phyloP scores from a whole-genome alignment of 2,329 filamentous ascomycete genomes.

The Alternaria triticina region DNA sequence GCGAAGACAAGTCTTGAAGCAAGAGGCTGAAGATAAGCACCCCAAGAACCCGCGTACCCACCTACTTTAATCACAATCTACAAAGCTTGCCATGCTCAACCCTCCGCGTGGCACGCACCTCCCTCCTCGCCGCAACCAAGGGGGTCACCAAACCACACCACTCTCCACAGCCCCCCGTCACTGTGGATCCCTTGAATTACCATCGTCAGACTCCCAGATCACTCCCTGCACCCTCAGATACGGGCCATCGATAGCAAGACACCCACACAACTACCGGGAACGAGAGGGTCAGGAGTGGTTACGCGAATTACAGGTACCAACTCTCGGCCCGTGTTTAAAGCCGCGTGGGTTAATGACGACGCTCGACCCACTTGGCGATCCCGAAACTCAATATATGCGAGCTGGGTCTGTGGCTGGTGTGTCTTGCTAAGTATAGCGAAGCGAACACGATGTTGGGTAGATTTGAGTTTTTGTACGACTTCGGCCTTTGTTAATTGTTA shows the following conservation, averaged over 20 bases:
- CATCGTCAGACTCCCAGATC: neutral
- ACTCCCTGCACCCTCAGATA: neutral
- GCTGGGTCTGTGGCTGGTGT: neutral
- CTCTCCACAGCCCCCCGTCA: neutral
- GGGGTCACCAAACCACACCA: neutral
- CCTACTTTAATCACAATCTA: neutral
- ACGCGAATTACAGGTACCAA: neutral
- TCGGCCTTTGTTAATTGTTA: no score
- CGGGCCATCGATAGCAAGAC: no score
- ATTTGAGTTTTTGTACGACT: neutral
- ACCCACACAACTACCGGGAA: no score
- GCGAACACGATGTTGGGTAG: neutral
- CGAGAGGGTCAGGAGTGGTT: neutral
- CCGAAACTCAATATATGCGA: neutral
- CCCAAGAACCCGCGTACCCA: neutral
- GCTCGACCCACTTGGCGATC: neutral
- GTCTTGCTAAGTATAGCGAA: neutral
- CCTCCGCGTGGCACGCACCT: neutral
- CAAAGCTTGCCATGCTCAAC: neutral
- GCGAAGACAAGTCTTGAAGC: neutral
- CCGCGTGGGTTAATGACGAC: constrained; percentile 6
- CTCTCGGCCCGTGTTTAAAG: neutral
- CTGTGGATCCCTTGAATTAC: neutral
- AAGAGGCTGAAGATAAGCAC: neutral
- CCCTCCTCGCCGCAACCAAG: neutral